Conservation (phyloP, 768 basidiomycete species). For the Macrolepiota fuliginosa region DNA sequence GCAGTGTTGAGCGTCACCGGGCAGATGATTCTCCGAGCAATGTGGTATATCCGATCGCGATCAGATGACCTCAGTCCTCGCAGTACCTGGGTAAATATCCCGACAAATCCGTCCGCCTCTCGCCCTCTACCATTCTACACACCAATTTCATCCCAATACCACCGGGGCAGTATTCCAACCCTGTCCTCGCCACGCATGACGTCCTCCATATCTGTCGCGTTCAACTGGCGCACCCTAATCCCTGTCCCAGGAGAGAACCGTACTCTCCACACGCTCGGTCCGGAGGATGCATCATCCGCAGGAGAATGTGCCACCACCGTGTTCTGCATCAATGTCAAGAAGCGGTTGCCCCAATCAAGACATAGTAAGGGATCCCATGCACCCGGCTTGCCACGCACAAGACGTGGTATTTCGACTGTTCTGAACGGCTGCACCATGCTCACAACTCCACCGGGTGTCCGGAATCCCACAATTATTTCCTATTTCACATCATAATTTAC, state of each 20-base stretch:
- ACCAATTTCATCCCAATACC: slow-evolving; percentile 56
- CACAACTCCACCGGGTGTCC: slow-evolving; percentile 71
- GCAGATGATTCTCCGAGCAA: background rate
- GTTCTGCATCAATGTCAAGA: slow-evolving; percentile 54
- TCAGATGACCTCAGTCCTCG: slow-evolving; percentile 9
- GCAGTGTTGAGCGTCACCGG: background rate
- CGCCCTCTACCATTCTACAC: background rate
- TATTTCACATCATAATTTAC: slow-evolving; percentile 24
- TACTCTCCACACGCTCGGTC: slow-evolving; percentile 63
- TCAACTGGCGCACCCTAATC: slow-evolving; percentile 47
- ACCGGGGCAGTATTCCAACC: slow-evolving; percentile 75
- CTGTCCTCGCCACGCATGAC: slow-evolving; percentile 68
- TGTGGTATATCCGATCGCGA: background rate
- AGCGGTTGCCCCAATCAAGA: slow-evolving; percentile 67
- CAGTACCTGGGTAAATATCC: slow-evolving; percentile 2
- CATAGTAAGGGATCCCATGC: slow-evolving; percentile 79
- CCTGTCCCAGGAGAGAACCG: slow-evolving; percentile 60
- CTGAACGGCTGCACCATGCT: slow-evolving; percentile 68
- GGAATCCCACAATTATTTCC: slow-evolving; percentile 88
- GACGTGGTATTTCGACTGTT: slow-evolving; percentile 76
- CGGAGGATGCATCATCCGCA: slow-evolving; percentile 19
- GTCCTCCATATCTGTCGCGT: slow-evolving; percentile 47
- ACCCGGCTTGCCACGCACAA: slow-evolving; percentile 69
- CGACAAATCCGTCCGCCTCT: slow-evolving; percentile 5
- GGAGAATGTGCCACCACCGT: slow-evolving; percentile 23